Percentiles rank a stretch among this genome's conserved stretches.
Evolutionary conservation across 345 rosid species (phyloP).

Genomic region (Eutrema heterophyllum): DNA sequence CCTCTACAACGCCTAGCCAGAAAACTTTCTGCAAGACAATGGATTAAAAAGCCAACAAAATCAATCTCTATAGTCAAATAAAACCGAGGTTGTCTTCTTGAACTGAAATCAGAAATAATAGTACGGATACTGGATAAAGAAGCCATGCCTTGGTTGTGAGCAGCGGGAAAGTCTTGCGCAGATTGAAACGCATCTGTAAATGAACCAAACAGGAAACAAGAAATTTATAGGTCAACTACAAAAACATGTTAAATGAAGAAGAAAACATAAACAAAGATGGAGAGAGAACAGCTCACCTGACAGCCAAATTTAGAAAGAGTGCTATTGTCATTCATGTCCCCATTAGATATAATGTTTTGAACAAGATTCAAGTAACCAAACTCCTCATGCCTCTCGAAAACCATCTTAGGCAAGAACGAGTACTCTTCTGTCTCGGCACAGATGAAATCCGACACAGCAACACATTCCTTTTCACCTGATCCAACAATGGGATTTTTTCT

Average conservation of each 20-base stretch:
- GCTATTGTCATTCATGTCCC: slow-evolving; percentile 51
- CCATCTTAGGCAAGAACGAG: slow-evolving; percentile 67
- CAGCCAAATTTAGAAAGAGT: slow-evolving; percentile 82
- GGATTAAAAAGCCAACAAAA: neutral
- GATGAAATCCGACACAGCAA: slow-evolving; percentile 25
- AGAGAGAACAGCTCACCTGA: slow-evolving; percentile 44
- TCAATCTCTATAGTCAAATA: neutral
- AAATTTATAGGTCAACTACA: neutral
- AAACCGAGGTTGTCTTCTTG: neutral
- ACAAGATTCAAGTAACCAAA: slow-evolving; percentile 61
- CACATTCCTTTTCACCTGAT: slow-evolving; percentile 36
- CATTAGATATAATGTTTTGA: slow-evolving; percentile 57
- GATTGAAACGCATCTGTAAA: slow-evolving; percentile 70
- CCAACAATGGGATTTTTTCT: slow-evolving; percentile 40
- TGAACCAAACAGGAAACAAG: neutral
- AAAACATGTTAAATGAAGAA: neutral
- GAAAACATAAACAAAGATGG: neutral
- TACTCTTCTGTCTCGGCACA: slow-evolving; percentile 25
- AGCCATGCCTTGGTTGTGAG: slow-evolving; percentile 74
- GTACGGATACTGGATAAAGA: neutral
- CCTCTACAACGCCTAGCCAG: slow-evolving; percentile 85
- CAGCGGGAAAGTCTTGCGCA: slow-evolving; percentile 80
- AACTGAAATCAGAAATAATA: neutral
- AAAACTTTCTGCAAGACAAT: slow-evolving; percentile 55
- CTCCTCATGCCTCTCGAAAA: slow-evolving; percentile 78